Evolutionary conservation across 1,284 basidiomycete genomes (phyloP).

Genomic region (Porphyrellus sp.): DNA sequence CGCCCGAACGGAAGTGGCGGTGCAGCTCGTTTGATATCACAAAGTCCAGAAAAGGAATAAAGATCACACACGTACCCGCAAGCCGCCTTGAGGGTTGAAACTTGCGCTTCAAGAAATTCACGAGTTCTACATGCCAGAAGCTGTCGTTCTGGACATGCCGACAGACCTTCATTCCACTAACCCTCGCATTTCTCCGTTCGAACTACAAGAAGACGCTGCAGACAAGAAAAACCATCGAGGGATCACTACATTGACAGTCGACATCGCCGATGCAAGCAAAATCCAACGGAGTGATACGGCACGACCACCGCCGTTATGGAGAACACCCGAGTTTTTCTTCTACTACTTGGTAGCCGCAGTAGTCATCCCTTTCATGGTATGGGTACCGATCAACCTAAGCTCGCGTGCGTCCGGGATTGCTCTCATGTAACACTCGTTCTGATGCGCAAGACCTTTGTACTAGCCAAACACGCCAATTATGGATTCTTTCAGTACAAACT

Average conservation of each 20-base stretch:
- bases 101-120: too few species aligned
- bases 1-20: constrained; percentile 17
- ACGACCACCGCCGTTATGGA: constrained; percentile 62
- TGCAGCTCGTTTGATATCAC: background rate
- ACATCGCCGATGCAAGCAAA: constrained; percentile 43
- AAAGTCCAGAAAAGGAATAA: constrained; percentile 9
- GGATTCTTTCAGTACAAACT: constrained; percentile 57
- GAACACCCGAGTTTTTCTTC: constrained; percentile 76
- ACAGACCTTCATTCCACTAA: constrained; percentile 27
- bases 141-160: constrained; percentile 33
- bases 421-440: background rate
- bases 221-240: constrained; percentile 24
- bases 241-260: constrained; percentile 46
- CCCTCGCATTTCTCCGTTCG: constrained; percentile 9
- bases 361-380: constrained; percentile 76
- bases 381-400: constrained; percentile 78
- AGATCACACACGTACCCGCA: constrained; percentile 11
- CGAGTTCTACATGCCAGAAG: constrained; percentile 24
- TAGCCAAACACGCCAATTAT: constrained; percentile 78
- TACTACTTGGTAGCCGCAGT: constrained; percentile 68
- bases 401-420: constrained; percentile 49
- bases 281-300: constrained; percentile 20
- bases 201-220: constrained; percentile 13
- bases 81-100: too few species aligned
- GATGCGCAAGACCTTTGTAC: constrained; percentile 2